Percentiles rank a stretch among this genome's conserved stretches.
phyloP scores from a whole-genome alignment of 225 moss, liverwort and hornwort genomes.

The Takakia lepidozioides region DNA sequence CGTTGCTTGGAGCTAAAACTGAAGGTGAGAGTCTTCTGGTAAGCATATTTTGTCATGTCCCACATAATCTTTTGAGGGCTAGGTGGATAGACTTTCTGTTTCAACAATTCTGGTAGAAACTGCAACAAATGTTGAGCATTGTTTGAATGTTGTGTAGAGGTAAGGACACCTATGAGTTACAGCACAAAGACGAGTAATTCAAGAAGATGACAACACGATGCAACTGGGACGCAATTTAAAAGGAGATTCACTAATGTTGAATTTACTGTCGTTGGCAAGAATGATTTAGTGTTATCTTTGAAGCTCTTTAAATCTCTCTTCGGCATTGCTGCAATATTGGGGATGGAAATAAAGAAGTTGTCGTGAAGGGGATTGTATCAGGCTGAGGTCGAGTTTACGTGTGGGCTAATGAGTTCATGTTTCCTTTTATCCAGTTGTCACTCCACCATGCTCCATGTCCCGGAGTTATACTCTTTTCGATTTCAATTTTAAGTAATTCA shows the following conservation, averaged over 20 bases:
- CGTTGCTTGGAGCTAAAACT: background rate
- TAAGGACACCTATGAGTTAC: conserved; percentile 2
- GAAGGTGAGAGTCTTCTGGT: background rate
- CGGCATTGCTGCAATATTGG: background rate
- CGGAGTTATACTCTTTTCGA: background rate
- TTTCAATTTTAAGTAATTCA: no score
- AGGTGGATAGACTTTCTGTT: conserved; percentile 3
- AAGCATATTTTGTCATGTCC: conserved; percentile 2
- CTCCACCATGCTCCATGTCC: background rate
- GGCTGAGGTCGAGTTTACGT: conserved; percentile 5
- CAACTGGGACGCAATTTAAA: background rate
- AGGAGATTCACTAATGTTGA: background rate
- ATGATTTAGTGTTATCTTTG: conserved; percentile 9
- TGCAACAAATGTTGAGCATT: no score
- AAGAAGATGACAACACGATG: conserved; percentile 2
- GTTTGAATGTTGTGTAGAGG: conserved; percentile 1
- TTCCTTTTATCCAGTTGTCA: conserved; percentile 7
- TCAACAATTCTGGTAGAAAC: no score
- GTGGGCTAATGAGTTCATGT: background rate
- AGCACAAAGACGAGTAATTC: conserved; percentile 1
- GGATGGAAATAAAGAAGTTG: conserved; percentile 5
- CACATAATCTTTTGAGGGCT: background rate
- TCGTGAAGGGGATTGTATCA: conserved; percentile 2
- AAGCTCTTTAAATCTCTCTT: background rate
- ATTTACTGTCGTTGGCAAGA: conserved; percentile 6